Evolutionary conservation across 257 asterid species (phyloP).

Genomic region (Striga asiatica): DNA sequence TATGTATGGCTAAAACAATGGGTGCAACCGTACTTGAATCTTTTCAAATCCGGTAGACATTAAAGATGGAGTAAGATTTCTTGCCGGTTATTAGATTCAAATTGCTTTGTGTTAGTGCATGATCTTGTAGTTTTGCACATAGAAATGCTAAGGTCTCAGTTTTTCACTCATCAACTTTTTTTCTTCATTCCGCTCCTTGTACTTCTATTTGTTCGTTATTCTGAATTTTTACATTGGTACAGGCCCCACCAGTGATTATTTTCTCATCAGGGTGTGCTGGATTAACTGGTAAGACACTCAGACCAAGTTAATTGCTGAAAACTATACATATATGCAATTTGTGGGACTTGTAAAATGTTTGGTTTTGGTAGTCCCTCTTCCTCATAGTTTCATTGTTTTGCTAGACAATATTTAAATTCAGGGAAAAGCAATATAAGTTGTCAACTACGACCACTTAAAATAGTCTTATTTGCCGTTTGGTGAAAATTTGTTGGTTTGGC

Average conservation of each 20-base stretch:
- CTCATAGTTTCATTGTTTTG: background rate
- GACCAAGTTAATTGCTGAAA: too few relatives aligned
- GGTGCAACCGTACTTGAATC: background rate
- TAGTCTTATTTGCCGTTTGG: background rate
- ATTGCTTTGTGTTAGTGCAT: slow-evolving; percentile 5
- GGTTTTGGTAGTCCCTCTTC: background rate
- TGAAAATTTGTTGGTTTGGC: background rate
- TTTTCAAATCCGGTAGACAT: too few relatives aligned
- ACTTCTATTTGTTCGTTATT: background rate
- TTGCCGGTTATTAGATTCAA: too few relatives aligned
- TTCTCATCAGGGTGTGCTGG: slow-evolving; percentile 94
- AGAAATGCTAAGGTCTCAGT: background rate
- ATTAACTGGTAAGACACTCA: slow-evolving; percentile 49
- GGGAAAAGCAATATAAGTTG: background rate
- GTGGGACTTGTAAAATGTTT: background rate
- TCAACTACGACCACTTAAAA: background rate
- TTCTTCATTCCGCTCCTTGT: background rate
- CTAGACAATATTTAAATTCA: slow-evolving; percentile 1
- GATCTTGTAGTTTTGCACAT: background rate
- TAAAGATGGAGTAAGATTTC: too few relatives aligned
- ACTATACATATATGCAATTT: background rate
- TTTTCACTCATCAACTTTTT: background rate
- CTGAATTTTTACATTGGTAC: slow-evolving; percentile 21
- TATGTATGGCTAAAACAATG: background rate
- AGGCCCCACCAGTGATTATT: slow-evolving; percentile 85